Conservation (phyloP, 108 stramenopile genomes). For the Bacterosira constricta region DNA sequence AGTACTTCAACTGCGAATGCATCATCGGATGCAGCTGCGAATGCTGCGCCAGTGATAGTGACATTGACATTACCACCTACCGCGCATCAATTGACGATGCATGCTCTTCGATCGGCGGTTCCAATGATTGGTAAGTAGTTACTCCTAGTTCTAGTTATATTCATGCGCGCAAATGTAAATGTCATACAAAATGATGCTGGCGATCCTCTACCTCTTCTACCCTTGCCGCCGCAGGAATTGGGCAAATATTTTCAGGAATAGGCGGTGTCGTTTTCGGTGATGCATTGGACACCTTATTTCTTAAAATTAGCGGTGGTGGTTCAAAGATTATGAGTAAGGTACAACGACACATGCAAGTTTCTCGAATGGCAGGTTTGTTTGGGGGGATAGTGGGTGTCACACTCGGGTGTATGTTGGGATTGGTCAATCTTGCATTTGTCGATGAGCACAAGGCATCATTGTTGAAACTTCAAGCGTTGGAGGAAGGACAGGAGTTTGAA, state of each 20-base stretch:
- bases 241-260: constrained; percentile 38
- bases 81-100: not conserved
- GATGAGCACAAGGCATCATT: constrained; percentile 52
- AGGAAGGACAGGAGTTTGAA: constrained; percentile 64
- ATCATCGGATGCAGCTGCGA: too few species aligned
- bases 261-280: constrained; percentile 49
- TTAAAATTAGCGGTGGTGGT: too few species aligned
- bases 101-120: not conserved
- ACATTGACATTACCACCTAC: not conserved
- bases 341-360: constrained; percentile 39
- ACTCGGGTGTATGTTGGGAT: constrained; percentile 67
- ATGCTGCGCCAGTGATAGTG: too few species aligned
- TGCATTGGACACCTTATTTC: constrained; percentile 43
- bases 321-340: constrained; percentile 49
- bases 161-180: constrained; percentile 87
- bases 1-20: too few species aligned
- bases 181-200: constrained; percentile 78
- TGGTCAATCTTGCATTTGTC: constrained; percentile 67
- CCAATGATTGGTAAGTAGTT: constrained; percentile 35
- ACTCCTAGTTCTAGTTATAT: too few species aligned
- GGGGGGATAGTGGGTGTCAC: constrained; percentile 64
- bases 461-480: constrained; percentile 65
- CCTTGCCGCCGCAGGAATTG: constrained; percentile 66
- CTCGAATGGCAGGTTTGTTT: constrained; percentile 22
- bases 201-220: constrained; percentile 72